phyloP scores from a whole-genome alignment of 768 basidiomycete genomes.

The Psilocybe subaeruginosa region DNA sequence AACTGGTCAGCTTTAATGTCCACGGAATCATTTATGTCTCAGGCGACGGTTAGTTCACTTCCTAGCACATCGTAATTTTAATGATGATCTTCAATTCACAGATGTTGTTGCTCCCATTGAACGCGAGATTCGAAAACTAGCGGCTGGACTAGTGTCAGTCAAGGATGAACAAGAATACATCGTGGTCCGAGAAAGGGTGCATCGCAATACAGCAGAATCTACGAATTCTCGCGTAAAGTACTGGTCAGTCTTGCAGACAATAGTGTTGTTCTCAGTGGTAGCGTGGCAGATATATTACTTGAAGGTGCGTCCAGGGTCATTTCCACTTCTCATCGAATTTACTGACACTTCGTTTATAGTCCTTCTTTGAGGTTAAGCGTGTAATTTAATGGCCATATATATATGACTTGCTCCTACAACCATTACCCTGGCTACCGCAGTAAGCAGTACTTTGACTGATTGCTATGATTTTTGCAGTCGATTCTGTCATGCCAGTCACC shows the following conservation, averaged over 20 bases:
- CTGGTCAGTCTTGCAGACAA: conserved; percentile 94
- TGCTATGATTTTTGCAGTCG: not conserved
- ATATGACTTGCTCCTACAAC: conserved; percentile 2
- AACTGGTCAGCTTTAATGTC: conserved; percentile 97
- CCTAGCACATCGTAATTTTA: conserved; percentile 3
- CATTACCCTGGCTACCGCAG: not conserved
- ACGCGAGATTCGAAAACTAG: conserved; percentile 87
- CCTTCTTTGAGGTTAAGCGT: conserved; percentile 33
- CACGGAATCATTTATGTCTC: conserved; percentile 95
- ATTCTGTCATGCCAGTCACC: too few species aligned
- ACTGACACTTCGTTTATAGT: conserved; percentile 51
- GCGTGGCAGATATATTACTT: conserved; percentile 99
- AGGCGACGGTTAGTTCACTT: conserved; percentile 71
- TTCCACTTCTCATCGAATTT: conserved; percentile 60
- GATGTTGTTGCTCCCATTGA: conserved; percentile 95
- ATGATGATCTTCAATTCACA: conserved; percentile 23
- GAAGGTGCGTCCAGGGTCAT: conserved; percentile 65
- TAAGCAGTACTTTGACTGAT: not conserved
- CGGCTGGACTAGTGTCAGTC: conserved; percentile 81
- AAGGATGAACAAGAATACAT: conserved; percentile 99
- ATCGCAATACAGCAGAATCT: conserved; percentile 92
- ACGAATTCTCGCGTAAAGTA: conserved; percentile 97
- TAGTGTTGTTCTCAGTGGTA: conserved; percentile 87
- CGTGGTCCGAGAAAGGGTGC: conserved; percentile 88
- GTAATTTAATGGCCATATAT: conserved; percentile 27